These are phyloP conservation scores for Sclerotinia glacialis DNA, from an alignment of 2,329 filamentous ascomycete species.

Conservation along the genomic window DNA sequence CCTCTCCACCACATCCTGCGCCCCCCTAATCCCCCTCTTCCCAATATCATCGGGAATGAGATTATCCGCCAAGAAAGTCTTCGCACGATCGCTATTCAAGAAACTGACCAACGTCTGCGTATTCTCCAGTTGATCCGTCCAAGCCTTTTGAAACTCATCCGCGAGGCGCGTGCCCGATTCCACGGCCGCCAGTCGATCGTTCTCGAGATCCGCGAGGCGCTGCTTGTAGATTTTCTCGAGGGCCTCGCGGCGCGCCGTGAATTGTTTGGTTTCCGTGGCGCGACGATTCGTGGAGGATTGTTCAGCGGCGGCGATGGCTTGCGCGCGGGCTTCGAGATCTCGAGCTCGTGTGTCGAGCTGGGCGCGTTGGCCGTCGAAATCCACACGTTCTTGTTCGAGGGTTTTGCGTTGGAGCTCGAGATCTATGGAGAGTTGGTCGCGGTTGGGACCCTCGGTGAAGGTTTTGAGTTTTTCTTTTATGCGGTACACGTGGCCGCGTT, in stretches of 20 bases:
- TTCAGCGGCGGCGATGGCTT: not conserved
- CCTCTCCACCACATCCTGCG: conserved; percentile 13
- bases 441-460: not conserved
- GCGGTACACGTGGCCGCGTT: not conserved
- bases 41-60: conserved; percentile 13
- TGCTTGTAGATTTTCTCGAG: not conserved
- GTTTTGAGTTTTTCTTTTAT: not conserved
- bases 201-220: not conserved
- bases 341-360: not conserved
- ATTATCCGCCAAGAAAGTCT: not conserved
- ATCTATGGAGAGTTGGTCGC: not conserved
- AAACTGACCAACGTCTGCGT: conserved; percentile 22
- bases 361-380: not conserved
- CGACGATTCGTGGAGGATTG: not conserved
- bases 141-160: conserved; percentile 19
- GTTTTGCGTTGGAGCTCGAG: not conserved
- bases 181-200: not conserved
- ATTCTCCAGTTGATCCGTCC: conserved; percentile 25
- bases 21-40: not conserved
- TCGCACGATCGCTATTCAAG: conserved; percentile 18
- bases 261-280: not conserved
- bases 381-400: not conserved
- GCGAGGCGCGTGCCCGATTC: conserved; percentile 4
- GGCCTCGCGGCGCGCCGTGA: not conserved
- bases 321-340: not conserved